Evolutionary conservation across 495 filamentous ascomycete genomes (phyloP), one percentile per base, ranked within the genome.

Genomic region (Hyaloscypha finlandica): DNA sequence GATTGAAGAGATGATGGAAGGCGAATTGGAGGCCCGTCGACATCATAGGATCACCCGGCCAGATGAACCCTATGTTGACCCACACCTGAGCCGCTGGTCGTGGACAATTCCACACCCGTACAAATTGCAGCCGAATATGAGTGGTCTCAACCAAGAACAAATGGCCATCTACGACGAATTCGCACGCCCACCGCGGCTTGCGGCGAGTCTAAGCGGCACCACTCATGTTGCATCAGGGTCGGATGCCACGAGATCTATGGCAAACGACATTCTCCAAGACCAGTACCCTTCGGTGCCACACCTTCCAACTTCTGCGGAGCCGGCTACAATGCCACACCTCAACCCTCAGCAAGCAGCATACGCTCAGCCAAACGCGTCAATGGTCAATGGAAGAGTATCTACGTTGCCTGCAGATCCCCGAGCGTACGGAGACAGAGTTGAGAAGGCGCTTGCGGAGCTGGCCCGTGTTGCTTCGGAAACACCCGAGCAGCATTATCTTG

Each of bases 131-230:
- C 86, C 88, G 16, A 66, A 76, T 25, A 61, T 75, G 19, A 86
- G 85, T 48, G 95, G 96, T 8, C 81, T 99, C 35, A 98, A 96
- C 70, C 83, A 89, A 57, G 92, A 97, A 70, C 95, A 99, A 74
- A 86, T 97, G 81, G 91, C 90, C 16, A 94, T 99, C 53, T 99
- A 98, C 70, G 92, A 96, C 67, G 93, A 97, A 54, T 99, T 99
- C 77, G 92, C 91, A 6, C 85, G 93, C 53, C 91, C 94, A 73
- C 85, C 89, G 11, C 87, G 92, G 33, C 45, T 53, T 19, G 79
- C 86, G 2, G 80, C 86, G 1, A 71, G 75, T 29, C 71, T 78
- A 48, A 60, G 64, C 42, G 68, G 69, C 20, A 74, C 79, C 4
- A 74, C 79, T 19, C 84, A 85, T 65, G 75, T 76, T 3, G 72